These are phyloP conservation scores for Aureobasidium musti DNA, from an alignment of 2,329 filamentous ascomycete genomes.

Conservation along the genomic window DNA sequence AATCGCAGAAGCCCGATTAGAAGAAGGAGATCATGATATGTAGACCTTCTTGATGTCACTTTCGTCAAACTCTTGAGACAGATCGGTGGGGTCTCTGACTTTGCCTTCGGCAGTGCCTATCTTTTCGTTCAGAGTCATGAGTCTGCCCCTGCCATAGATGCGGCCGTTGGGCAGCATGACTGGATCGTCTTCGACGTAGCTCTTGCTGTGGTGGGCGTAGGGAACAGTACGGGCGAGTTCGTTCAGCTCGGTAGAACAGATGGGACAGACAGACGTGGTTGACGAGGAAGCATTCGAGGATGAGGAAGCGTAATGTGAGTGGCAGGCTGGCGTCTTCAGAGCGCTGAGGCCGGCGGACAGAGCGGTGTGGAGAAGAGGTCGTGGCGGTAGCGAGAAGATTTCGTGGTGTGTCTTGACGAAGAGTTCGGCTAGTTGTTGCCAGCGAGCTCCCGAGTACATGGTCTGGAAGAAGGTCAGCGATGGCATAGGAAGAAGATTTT, in stretches of 20 bases:
- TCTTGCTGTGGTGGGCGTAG: constrained; percentile 94
- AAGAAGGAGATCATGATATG: background rate
- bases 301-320: constrained; percentile 64
- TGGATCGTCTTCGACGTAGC: constrained; percentile 83
- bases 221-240: constrained; percentile 84
- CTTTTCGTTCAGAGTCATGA: constrained; percentile 78
- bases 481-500: background rate
- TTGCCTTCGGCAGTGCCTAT: constrained; percentile 65
- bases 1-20: background rate
- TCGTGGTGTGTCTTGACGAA: constrained; percentile 86
- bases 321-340: constrained; percentile 92
- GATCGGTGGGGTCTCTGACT: constrained; percentile 75
- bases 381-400: constrained; percentile 77
- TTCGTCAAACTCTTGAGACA: constrained; percentile 63
- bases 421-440: constrained; percentile 72
- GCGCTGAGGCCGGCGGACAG: constrained; percentile 89
- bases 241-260: constrained; percentile 94
- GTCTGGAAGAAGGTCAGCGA: constrained; percentile 21
- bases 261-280: constrained; percentile 78
- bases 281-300: constrained; percentile 56
- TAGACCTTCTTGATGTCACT: constrained; percentile 78
- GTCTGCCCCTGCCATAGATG: constrained; percentile 74
- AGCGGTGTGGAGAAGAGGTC: constrained; percentile 85
- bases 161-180: constrained; percentile 84
- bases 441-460: constrained; percentile 72